Conservation (phyloP, 192 early-diverging fungal species). For the Coemansia sp. region DNA sequence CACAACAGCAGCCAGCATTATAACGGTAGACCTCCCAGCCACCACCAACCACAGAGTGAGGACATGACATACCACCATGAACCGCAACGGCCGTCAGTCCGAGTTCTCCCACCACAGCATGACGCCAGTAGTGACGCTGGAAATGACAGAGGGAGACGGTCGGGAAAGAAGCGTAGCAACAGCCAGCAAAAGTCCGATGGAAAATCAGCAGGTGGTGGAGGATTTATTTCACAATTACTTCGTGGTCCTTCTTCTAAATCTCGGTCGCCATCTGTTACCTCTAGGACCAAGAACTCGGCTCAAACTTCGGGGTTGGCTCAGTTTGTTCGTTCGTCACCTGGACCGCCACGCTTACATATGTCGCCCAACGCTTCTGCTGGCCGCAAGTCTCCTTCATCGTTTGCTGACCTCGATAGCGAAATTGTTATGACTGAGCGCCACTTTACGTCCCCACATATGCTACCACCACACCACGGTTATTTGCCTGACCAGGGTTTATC, state of each 20-base stretch:
- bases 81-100: conserved; percentile 18
- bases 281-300: neutral
- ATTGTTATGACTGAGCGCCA: neutral
- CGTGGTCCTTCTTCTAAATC: conserved; percentile 24
- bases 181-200: conserved; percentile 16
- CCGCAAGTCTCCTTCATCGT: neutral
- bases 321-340: conserved; percentile 13
- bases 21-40: neutral
- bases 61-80: neutral
- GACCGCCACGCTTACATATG: neutral
- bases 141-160: neutral
- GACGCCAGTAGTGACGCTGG: neutral
- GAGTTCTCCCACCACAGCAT: conserved; percentile 19
- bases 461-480: neutral
- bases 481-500: neutral
- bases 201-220: conserved; percentile 15
- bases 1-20: conserved; percentile 12
- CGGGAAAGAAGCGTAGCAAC: conserved; percentile 15
- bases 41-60: neutral
- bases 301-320: neutral
- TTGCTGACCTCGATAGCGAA: conserved; percentile 2
- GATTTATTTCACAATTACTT: conserved; percentile 49
- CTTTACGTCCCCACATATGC: conserved; percentile 1
- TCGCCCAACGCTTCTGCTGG: neutral
- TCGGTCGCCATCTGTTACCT: conserved; percentile 12